Base-by-base conservation (phyloP, 2,329 filamentous ascomycete species). In the Thielaviopsis populi region DNA sequence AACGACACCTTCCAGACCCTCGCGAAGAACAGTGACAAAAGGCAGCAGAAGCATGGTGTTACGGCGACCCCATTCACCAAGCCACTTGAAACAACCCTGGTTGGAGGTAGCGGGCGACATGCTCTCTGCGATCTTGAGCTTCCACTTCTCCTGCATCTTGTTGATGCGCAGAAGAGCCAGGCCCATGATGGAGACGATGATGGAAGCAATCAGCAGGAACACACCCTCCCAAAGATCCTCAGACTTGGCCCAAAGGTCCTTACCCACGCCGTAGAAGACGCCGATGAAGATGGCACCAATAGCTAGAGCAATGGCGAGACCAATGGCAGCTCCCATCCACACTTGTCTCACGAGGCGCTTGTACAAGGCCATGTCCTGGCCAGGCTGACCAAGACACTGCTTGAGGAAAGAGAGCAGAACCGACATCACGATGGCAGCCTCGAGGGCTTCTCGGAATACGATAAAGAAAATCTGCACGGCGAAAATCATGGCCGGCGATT, bases 391-490 rank as follows among this genome's bases (percentile, higher is more conserved):
- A 43, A 95, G 80, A 2, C 86, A 88, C 73, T 94, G 88, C 73
- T 92, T 94, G 65, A 95, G 76, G 72, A 94, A 95, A 24, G 89
- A 84, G 48, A 95, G 81, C 41, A 95, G 78, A n/a, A 95, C 87
- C 0, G 90, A 92, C 67, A 95, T 84, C 69, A 95, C 88, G 71
- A 95, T 90, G 70, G 82, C 85, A 0, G 87, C 88, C 77, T 95
- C 90, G 59, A 95, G 77, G 50, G 84, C 84, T 76, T 95, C 91
- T 71, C 91, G 85, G 73, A 95, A 94, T 75, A 89, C 85, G 73
- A 96, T 88, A 77, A 96, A 91, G 77, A 95, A 95, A 63, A 95
- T 83, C 68, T 87, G 87, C 24, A 90, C 83, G 67, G 87, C 82
- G 73, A 91, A 91, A 65, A 91, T 84, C 72, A 66, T 87, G 82